Percentiles rank a stretch among this genome's conserved stretches.
Conservation (phyloP, 345 rosid genomes). For the Microthlaspi erraticum region DNA sequence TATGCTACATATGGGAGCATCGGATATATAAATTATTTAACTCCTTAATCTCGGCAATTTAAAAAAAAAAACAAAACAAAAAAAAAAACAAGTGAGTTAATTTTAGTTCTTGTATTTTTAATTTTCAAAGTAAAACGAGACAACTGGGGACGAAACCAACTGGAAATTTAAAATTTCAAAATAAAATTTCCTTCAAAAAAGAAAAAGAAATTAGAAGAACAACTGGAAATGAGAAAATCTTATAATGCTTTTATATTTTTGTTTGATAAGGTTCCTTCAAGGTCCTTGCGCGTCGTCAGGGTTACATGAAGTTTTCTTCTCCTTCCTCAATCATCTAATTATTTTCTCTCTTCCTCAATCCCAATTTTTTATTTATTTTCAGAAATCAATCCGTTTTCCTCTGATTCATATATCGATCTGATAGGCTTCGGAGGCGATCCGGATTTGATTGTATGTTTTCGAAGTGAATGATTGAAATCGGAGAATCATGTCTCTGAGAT, state of each 20-base stretch:
- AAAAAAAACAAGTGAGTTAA: neutral
- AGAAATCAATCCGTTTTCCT: neutral
- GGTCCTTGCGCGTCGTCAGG: too few relatives aligned
- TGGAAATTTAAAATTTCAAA: neutral
- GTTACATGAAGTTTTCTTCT: slow-evolving; percentile 2
- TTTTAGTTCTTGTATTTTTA: neutral
- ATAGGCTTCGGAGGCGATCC: neutral
- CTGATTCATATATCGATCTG: slow-evolving; percentile 7
- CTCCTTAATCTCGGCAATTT: neutral
- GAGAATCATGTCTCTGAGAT: slow-evolving; percentile 25
- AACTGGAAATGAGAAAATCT: slow-evolving; percentile 12
- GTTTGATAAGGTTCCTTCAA: slow-evolving; percentile 14
- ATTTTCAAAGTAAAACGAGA: slow-evolving; percentile 23
- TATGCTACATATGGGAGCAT: neutral
- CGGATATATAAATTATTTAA: too few relatives aligned
- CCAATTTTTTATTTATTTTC: neutral
- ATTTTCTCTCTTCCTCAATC: neutral
- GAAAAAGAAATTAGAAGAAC: slow-evolving; percentile 8
- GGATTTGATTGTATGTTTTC: neutral
- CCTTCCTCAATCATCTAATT: slow-evolving; percentile 14
- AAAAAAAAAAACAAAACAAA: neutral
- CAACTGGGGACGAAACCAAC: slow-evolving; percentile 27
- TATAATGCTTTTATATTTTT: neutral
- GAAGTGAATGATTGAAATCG: slow-evolving; percentile 3
- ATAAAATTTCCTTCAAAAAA: neutral